Percentiles rank a stretch among this genome's conserved stretches.
Evolutionary conservation across 2,329 filamentous ascomycete species (phyloP).

Genomic region (Hypoxylon sp.): DNA sequence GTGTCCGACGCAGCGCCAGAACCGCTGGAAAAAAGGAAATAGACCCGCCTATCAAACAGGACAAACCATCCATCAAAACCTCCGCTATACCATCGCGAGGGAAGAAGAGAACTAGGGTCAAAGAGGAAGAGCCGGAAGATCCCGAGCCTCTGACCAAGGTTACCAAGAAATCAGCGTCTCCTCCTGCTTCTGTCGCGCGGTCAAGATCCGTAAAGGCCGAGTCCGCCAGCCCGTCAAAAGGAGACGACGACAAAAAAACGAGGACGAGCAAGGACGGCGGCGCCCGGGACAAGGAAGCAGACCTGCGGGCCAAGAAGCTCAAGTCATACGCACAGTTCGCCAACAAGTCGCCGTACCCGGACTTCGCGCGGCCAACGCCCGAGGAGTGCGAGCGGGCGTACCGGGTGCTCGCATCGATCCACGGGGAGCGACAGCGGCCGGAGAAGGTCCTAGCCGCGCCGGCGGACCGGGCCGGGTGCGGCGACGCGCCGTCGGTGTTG

Average conservation of each 20-base stretch:
- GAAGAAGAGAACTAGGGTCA: conserved; percentile 32
- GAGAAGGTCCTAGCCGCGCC: conserved; percentile 66
- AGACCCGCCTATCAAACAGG: conserved; percentile 21
- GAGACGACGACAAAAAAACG: not conserved
- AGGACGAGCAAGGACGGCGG: conserved; percentile 14
- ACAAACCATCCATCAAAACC: conserved; percentile 4
- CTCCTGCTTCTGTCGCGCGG: not conserved
- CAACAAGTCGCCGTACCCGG: conserved; percentile 68
- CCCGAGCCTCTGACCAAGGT: conserved; percentile 6
- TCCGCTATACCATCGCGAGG: not conserved
- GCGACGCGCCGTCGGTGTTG: conserved; percentile 58
- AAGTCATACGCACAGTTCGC: conserved; percentile 53
- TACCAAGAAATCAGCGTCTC: conserved; percentile 5
- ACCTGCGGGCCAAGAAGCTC: conserved; percentile 53
- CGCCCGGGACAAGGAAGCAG: conserved; percentile 33
- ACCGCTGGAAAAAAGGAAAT: conserved; percentile 14
- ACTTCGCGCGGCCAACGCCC: conserved; percentile 69
- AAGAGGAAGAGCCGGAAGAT: conserved; percentile 17
- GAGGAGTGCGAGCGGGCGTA: conserved; percentile 75
- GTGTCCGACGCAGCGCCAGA: conserved; percentile 36
- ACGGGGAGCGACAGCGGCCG: conserved; percentile 71
- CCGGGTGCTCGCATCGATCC: conserved; percentile 66
- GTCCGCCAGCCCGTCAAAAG: conserved; percentile 19
- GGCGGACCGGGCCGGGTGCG: conserved; percentile 69
- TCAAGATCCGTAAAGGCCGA: conserved; percentile 17